Base-by-base conservation (phyloP, 2,329 filamentous ascomycete species). In the Lachnellula subtilissima region DNA sequence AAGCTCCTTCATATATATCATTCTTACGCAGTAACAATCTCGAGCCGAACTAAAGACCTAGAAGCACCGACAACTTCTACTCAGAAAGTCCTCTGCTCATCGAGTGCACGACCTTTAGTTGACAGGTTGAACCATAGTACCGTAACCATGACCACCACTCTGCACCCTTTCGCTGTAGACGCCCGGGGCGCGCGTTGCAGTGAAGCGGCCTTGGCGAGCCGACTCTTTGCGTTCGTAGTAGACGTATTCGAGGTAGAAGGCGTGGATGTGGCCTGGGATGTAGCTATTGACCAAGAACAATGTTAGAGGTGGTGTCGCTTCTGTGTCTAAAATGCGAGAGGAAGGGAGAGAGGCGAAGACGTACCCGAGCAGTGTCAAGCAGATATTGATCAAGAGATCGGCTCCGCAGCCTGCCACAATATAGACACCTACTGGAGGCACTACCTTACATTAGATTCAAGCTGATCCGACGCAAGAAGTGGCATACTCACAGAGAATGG, bases 191-290 rank as follows among this genome's bases (percentile, higher is more conserved):
- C 77, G 78, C 8, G 73, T 67, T 4, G 76, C 74, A 19, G 78
- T 74, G 57, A 78, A 77, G 11, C 77, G 75, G 5, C 87, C 87
- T 36, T 80, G 75, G 47, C 77, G 73, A 2, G 79, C 78, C 69
- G 85, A 81, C 64, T 89, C 85, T 52, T 79, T 80, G 40, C 87
- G 86, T 66, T 89, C 83, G 71, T 87, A 93, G 75, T 92, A 96
- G 60, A 95, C 78, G 70, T 91, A 95, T 72, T 91, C 84, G 55
- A 71, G 55, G 53, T 70, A 71, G 62, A 71, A 69, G 37, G 69
- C 69, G 55, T 71, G 69, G 50, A 71, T 66, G 42, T 69, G 67
- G 36, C 69, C 69, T 3, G 69, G 69, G 23, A 71, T 57, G 48
- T 68, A 70, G 15, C 69, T 70, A 40, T 23, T 59, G 19, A 28